These are phyloP conservation scores for Colletotrichum sojae DNA, from an alignment of 2,329 filamentous ascomycete genomes.

Conservation along the genomic window DNA sequence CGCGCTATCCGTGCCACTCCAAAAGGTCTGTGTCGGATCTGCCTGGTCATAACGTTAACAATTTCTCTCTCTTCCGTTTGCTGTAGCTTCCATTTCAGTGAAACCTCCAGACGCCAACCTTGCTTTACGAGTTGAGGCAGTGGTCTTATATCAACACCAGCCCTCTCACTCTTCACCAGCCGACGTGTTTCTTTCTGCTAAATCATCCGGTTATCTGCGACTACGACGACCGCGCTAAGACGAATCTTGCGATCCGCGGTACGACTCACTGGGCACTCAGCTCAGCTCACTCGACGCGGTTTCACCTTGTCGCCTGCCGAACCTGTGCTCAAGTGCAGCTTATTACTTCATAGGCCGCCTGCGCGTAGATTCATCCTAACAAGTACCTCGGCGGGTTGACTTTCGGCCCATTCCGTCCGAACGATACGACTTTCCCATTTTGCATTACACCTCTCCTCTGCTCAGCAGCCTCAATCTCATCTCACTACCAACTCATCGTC, in stretches of 20 bases:
- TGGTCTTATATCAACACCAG: constrained; percentile 21
- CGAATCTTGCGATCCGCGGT: constrained; percentile 9
- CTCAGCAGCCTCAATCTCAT: not conserved
- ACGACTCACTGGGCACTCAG: not conserved
- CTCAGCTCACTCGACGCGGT: constrained; percentile 17
- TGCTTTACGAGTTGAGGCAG: constrained; percentile 17
- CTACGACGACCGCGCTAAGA: not conserved
- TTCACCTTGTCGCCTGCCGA: constrained; percentile 15
- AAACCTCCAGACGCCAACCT: constrained; percentile 12
- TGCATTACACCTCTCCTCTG: not conserved
- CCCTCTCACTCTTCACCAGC: not conserved
- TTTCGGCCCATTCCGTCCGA: constrained; percentile 4
- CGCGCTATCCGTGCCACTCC: constrained; percentile 32
- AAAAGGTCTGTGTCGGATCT: constrained; percentile 9
- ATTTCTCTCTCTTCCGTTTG: constrained; percentile 25
- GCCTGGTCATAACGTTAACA: constrained; percentile 34
- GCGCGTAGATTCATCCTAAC: constrained; percentile 24
- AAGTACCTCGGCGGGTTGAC: not conserved
- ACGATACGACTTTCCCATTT: not conserved
- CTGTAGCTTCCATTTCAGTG: constrained; percentile 28
- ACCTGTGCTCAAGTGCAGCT: constrained; percentile 15
- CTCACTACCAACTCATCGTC: not conserved
- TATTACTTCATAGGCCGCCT: constrained; percentile 1
- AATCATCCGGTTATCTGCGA: not conserved
- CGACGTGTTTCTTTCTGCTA: not conserved